Percentiles rank a stretch among this genome's conserved stretches.
These are phyloP conservation scores for Pugionium dolabratum DNA, from an alignment of 345 rosid species.

Conservation along the genomic window DNA sequence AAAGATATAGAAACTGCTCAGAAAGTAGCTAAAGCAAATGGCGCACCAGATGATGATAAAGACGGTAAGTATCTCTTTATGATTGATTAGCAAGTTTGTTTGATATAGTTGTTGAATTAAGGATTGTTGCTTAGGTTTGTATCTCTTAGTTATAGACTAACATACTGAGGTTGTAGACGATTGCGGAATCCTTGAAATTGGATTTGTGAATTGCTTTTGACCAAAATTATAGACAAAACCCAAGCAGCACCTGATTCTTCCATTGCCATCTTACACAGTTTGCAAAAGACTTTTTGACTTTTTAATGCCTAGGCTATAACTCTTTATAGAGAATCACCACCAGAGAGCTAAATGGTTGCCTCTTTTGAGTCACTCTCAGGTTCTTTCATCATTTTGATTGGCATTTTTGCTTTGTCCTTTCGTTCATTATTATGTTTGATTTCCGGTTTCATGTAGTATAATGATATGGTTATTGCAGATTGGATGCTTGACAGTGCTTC, in stretches of 20 bases:
- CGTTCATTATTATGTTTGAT: background rate
- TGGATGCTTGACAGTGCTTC: constrained; percentile 72
- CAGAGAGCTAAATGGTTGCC: constrained; percentile 25
- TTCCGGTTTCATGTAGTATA: constrained; percentile 34
- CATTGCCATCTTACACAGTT: constrained; percentile 4
- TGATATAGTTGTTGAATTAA: background rate
- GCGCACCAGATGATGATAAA: constrained; percentile 50
- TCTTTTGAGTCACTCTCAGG: constrained; percentile 40
- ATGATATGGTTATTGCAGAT: constrained; percentile 49
- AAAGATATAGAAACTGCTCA: constrained; percentile 70
- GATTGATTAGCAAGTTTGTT: background rate
- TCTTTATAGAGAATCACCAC: constrained; percentile 34
- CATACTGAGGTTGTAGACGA: background rate
- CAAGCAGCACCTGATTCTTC: constrained; percentile 5
- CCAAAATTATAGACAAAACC: background rate
- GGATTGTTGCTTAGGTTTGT: constrained; percentile 7
- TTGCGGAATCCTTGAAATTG: background rate
- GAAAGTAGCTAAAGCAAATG: constrained; percentile 62
- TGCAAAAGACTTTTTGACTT: constrained; percentile 33
- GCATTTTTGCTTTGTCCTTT: constrained; percentile 9
- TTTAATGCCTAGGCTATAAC: constrained; percentile 26
- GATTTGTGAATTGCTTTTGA: too few relatives aligned
- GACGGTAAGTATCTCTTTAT: constrained; percentile 49
- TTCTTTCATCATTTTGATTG: constrained; percentile 26
- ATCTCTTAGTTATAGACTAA: constrained; percentile 16